phyloP scores from a whole-genome alignment of 495 filamentous ascomycete species.

The Talaromyces thailandensis region DNA sequence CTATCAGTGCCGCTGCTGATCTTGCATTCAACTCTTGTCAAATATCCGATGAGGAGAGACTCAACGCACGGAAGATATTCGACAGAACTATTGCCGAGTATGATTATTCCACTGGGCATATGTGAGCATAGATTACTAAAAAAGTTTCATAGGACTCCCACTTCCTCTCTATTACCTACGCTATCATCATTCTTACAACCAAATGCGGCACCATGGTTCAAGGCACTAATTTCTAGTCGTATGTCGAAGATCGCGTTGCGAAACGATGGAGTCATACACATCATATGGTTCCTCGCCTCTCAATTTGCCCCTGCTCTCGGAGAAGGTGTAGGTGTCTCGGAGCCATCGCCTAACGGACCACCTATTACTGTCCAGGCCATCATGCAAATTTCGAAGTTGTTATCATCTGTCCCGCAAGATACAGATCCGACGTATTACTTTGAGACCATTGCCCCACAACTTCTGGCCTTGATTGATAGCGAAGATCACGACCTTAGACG shows the following conservation, averaged over 20 bases:
- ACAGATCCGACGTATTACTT: constrained; percentile 54
- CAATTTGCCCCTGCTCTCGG: constrained; percentile 42
- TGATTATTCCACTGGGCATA: constrained; percentile 7
- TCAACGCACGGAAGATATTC: constrained; percentile 20
- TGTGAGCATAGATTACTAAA: constrained; percentile 12
- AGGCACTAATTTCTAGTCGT: constrained; percentile 35
- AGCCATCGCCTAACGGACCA: constrained; percentile 37
- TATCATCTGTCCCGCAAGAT: constrained; percentile 53
- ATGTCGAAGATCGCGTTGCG: constrained; percentile 60
- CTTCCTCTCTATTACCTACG: constrained; percentile 32
- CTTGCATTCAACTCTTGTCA: constrained; percentile 30
- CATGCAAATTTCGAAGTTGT: constrained; percentile 51
- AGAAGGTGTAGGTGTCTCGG: constrained; percentile 27
- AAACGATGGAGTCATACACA: constrained; percentile 53
- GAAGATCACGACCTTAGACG: constrained; percentile 53
- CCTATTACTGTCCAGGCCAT: constrained; percentile 67
- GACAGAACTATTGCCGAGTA: constrained; percentile 35
- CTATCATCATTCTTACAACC: constrained; percentile 39
- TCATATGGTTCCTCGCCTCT: constrained; percentile 61
- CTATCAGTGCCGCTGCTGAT: constrained; percentile 32
- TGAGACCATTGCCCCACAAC: constrained; percentile 52
- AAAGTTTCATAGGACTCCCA: constrained; percentile 25
- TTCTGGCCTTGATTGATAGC: constrained; percentile 59
- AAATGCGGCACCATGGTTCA: constrained; percentile 38
- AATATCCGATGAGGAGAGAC: constrained; percentile 10